Base-by-base conservation (phyloP, 2,329 filamentous ascomycete genomes). In the Neoascochyta sp. region DNA sequence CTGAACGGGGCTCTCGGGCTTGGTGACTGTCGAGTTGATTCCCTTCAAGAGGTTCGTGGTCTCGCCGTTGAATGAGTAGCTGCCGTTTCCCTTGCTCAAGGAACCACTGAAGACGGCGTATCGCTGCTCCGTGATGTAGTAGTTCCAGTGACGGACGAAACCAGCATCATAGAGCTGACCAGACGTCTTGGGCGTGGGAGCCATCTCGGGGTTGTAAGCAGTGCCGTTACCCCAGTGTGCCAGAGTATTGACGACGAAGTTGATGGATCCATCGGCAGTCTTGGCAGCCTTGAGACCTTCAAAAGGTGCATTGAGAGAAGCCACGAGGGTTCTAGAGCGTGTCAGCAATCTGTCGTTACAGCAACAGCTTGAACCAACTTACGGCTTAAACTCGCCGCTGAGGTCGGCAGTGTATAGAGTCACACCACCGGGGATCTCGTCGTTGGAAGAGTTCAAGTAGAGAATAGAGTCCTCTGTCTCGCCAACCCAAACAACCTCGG, bases 81-180 rank as follows among this genome's bases (percentile, higher is more conserved):
- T 52, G 9, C 50, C 48, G 65, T 59, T 40, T 48, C 60, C 32
- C 47, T 42, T 42, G 13, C 41, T 35, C 16, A 92, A 60, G 2
- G 74, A 71, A 20, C 81, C 81, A 22, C 84, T 84, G 70, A 84
- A 92, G 14, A 95, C 70, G 3, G 83, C 75, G 50, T 80, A 82
- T 39, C 74, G 78, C 50, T 86, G 80, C 20, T 78, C 73, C 1
- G 75, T 77, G 21, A 80, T 70, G 65, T 83, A 93, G 8, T 73
- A 63, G 57, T 93, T 84, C 86, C 86, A 93, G 53, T 93, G 85
- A 13, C 86, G 77, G 17, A 86, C 82, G 50, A 84, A 92, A 25
- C 87, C 76, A 30, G 75, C 77, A 16, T 78, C 76, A 57, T 92
- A 92, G 14, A 87, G 72, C 50, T 78, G 80, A 15, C 77, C 86